phyloP scores from a whole-genome alignment of 192 early-diverging fungal genomes.

The Entophlyctis helioformis region DNA sequence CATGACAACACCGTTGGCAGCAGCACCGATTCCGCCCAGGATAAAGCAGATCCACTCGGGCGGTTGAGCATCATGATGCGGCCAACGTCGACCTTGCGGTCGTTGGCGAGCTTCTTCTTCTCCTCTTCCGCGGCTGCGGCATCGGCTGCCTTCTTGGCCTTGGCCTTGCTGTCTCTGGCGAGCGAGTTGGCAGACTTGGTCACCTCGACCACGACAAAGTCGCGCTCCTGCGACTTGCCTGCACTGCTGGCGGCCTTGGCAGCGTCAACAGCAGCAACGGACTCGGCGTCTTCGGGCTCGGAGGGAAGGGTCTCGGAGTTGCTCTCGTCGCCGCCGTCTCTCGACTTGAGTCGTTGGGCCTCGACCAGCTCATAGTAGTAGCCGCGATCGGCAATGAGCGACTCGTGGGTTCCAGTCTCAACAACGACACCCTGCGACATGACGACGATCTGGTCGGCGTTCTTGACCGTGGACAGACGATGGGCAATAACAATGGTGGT shows the following conservation, averaged over 20 bases:
- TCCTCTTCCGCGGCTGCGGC: background rate
- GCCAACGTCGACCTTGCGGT: background rate
- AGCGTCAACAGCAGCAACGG: slow-evolving; percentile 1
- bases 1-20: slow-evolving; percentile 48
- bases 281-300: slow-evolving; percentile 25
- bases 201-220: slow-evolving; percentile 16
- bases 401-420: slow-evolving; percentile 74
- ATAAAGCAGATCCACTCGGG: slow-evolving; percentile 27
- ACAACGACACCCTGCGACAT: slow-evolving; percentile 37
- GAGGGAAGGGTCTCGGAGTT: slow-evolving; percentile 4
- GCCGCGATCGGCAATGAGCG: slow-evolving; percentile 45
- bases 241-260: slow-evolving; percentile 1
- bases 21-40: slow-evolving; percentile 47
- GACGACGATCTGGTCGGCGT: slow-evolving; percentile 79
- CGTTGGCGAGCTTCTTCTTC: no score
- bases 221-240: slow-evolving; percentile 3
- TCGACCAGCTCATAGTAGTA: slow-evolving; percentile 61
- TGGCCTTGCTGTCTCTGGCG: no score
- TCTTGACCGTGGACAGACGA: slow-evolving; percentile 77
- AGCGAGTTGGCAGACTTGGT: no score
- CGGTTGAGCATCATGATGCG: slow-evolving; percentile 29
- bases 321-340: background rate
- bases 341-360: slow-evolving; percentile 12
- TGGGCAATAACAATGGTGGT: slow-evolving; percentile 90
- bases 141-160: background rate